Base-by-base conservation (phyloP, 768 basidiomycete species). In the Vararia minispora region DNA sequence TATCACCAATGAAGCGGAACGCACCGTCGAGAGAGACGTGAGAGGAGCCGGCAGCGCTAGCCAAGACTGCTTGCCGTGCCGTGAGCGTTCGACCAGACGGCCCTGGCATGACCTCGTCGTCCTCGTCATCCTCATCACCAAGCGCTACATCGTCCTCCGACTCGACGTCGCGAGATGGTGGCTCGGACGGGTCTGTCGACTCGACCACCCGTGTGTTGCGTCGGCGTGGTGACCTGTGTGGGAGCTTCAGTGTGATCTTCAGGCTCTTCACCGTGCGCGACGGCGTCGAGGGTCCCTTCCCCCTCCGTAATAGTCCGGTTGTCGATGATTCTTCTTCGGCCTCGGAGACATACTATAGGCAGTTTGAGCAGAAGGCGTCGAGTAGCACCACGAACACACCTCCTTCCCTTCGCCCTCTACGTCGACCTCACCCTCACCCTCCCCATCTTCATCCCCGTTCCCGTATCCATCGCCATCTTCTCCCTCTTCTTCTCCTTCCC, bases 1-100 rank as follows among this genome's bases (percentile, higher is more conserved):
- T 25, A 12, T 18, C 12, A 24, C 23, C 18, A 23, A 18, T 5
- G 22, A 16, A 8, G 12, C 21, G 16, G 6, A 14, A 52, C 61
- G 33, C 41, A 78, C 76, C 59, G n/a, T n/a, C n/a, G 12, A 85
- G 58, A 1, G 79, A 74, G 23, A 85, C 79, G 50, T 84, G 80
- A 0, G 74, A 68, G 0, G 79, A 65, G 39, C 75, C 79, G 2
- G 78, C 72, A 22, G 80, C 76, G 39, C 75, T 78, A 2, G 76
- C 76, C 7, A 83, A 60, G 12, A 79, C 81, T 2, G 82, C 82
- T 47, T 85, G 81, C 18, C 82, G 60, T 7, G 65, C 62, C 0
- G 65, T 68, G 38, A 68, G 35, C 0, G 55, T 49, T 6, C 58
- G 50, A 6, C 52, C 47, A 1, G 56, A 39, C 8, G 55, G 43